A percentile compares a stretch with the other conserved stretches of the same genome.
These are phyloP conservation scores for Ramalina peruviana DNA, from an alignment of 495 filamentous ascomycete genomes.

Conservation along the genomic window DNA sequence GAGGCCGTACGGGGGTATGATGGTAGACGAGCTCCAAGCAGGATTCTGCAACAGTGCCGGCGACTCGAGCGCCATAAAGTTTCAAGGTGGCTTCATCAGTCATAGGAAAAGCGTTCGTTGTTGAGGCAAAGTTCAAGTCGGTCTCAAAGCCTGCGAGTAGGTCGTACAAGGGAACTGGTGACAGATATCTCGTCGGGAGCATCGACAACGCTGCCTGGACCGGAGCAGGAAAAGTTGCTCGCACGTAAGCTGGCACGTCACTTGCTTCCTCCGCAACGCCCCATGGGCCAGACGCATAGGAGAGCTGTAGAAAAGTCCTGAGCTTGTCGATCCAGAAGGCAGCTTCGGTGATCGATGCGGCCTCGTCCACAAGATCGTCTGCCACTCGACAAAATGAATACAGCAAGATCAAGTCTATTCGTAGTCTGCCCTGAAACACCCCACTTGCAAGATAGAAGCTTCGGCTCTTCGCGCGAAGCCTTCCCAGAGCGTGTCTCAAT, in stretches of 20 bases:
- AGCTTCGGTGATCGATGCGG: conserved; percentile 30
- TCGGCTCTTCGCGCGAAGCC: conserved; percentile 43
- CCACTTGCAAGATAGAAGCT: conserved; percentile 56
- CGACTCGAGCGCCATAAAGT: conserved; percentile 44
- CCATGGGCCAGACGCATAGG: conserved; percentile 11
- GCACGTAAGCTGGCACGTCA: conserved; percentile 17
- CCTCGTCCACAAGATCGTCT: conserved; percentile 54
- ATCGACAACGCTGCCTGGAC: conserved; percentile 34
- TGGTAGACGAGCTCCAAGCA: conserved; percentile 48
- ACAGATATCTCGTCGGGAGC: conserved; percentile 39
- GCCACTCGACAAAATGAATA: conserved; percentile 61
- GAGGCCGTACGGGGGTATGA: conserved; percentile 21
- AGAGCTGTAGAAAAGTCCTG: conserved; percentile 32
- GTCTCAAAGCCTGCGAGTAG: conserved; percentile 47
- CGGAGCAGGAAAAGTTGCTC: conserved; percentile 30
- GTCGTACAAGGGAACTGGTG: conserved; percentile 38
- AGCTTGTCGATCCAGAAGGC: conserved; percentile 37
- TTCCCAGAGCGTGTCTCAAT: conserved; percentile 37
- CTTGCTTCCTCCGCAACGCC: conserved; percentile 5
- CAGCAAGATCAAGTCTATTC: conserved; percentile 50
- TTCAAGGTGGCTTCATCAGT: conserved; percentile 37
- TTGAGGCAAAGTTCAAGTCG: conserved; percentile 38
- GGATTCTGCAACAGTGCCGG: conserved; percentile 52
- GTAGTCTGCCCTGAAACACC: conserved; percentile 45
- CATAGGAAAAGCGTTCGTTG: conserved; percentile 35